Base-by-base conservation (phyloP, 805 yeast species). In the Kodamaea leandrae region DNA sequence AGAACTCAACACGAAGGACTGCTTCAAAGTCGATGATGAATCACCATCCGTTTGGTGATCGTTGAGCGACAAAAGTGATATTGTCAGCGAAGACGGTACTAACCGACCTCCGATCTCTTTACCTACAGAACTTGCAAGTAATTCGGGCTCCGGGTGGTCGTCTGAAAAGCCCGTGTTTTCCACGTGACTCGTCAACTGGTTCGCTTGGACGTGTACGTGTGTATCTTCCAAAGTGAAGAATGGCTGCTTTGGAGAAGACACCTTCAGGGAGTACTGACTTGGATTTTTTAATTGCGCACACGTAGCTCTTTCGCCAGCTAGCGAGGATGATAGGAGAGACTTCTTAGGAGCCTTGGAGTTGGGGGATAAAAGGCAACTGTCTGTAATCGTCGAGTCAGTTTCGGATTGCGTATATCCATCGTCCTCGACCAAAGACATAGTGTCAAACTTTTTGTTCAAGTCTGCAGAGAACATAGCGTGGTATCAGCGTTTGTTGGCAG, bases 141-240 rank as follows among this genome's bases (percentile, higher is more conserved):
- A 51, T 42, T 63, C 64, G 1, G 75, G 75, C 39, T 70, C 75
- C 3, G 74, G 75, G 44, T 69, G 75, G 17, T 64, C 72, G 34
- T 59, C 61, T 6, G 57, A 41, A 32, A 32, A 46, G 20, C 36
- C 24, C 9, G 35, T 14, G 13, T 21, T 13, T 12, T 30, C 28
- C 10, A 21, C 13, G 3, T 35, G 6, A 13, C 28, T 14, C 17
- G 25, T 21, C 26, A 39, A 20, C 30, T 48, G 36, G 36, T 37
- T 19, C 30, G 40, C 34, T 23, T 25, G 42, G 3, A 43, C 34
- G 26, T 36, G 34, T 14, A 36, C 37, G 28, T 39, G 39, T 10
- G 40, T 40, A 13, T 50, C 54, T 12, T 50, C 54, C n/a, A 50
- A 36, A 26, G 42, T 40, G 37, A 42, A 45, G 27, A 29, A 42